These are phyloP conservation scores for Elongisporangium anandrum DNA, from an alignment of 352 stramenopile genomes.

Conservation along the genomic window DNA sequence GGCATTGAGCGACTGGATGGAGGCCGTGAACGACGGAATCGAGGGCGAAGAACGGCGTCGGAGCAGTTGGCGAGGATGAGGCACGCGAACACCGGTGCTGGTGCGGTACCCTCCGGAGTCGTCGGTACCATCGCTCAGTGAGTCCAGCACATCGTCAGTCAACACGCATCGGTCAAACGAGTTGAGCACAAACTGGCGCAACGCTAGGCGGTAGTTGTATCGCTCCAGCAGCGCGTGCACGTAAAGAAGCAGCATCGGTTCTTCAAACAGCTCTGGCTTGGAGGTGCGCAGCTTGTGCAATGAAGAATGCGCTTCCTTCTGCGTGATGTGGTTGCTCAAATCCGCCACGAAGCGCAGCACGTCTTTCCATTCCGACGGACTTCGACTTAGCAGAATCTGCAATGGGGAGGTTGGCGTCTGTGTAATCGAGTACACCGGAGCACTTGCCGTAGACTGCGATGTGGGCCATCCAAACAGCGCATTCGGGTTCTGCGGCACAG, in stretches of 20 bases:
- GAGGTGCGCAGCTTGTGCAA: conserved; percentile 76
- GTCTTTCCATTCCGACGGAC: conserved; percentile 74
- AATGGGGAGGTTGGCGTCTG: conserved; percentile 55
- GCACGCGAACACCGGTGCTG: conserved; percentile 34
- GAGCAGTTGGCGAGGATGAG: conserved; percentile 40
- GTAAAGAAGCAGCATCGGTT: conserved; percentile 77
- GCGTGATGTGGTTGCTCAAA: conserved; percentile 87
- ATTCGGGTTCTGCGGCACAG: conserved; percentile 75
- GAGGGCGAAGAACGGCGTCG: conserved; percentile 78
- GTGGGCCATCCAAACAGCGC: conserved; percentile 79
- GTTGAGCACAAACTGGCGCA: conserved; percentile 86
- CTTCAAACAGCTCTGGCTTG: conserved; percentile 78
- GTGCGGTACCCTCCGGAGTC: conserved; percentile 27
- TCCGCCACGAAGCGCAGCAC: conserved; percentile 74
- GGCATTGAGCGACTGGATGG: conserved; percentile 75
- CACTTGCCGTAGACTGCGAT: conserved; percentile 12
- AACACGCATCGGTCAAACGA: conserved; percentile 69
- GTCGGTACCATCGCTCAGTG: conserved; percentile 25
- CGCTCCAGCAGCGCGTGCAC: conserved; percentile 79
- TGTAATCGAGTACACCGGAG: conserved; percentile 32
- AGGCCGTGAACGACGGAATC: conserved; percentile 84
- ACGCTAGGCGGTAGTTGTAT: conserved; percentile 81
- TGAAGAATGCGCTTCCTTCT: conserved; percentile 84
- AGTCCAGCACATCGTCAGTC: conserved; percentile 77
- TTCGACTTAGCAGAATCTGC: conserved; percentile 47